Conservation (phyloP, 2,329 filamentous ascomycete genomes). For the Juglanconis oblonga region DNA sequence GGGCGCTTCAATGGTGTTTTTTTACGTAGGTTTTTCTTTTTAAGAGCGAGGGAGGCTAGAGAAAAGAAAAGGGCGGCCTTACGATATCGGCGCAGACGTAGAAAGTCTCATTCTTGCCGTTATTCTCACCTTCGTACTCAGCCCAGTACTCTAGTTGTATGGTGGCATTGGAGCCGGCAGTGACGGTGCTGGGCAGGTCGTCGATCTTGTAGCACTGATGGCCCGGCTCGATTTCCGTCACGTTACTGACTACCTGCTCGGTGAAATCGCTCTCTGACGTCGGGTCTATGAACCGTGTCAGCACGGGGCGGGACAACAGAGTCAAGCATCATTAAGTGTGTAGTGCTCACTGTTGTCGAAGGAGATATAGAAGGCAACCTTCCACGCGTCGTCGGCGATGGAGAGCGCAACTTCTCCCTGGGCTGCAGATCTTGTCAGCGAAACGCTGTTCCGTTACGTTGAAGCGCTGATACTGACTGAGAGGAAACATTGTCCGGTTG, state of each 20-base stretch:
- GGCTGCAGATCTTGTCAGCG: conserved; percentile 27
- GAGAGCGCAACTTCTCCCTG: conserved; percentile 49
- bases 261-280: conserved; percentile 38
- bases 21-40: background rate
- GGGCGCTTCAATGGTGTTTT: background rate
- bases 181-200: conserved; percentile 31
- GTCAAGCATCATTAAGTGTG: background rate
- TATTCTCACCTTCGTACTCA: conserved; percentile 37
- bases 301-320: background rate
- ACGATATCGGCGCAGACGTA: conserved; percentile 38
- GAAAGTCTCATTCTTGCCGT: conserved; percentile 33
- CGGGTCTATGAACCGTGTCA: conserved; percentile 32
- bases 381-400: conserved; percentile 50
- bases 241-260: conserved; percentile 34
- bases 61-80: conserved; percentile 16
- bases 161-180: conserved; percentile 44
- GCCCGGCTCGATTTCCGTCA: conserved; percentile 40
- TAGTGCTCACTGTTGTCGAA: conserved; percentile 18
- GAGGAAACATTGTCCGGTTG: conserved; percentile 49
- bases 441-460: background rate
- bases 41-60: background rate
- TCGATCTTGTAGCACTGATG: conserved; percentile 43
- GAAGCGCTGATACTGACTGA: conserved; percentile 35
- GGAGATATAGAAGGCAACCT: conserved; percentile 47
- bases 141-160: conserved; percentile 47